Conservation (phyloP, 768 basidiomycete species). For the Lentinus tigrinus region DNA sequence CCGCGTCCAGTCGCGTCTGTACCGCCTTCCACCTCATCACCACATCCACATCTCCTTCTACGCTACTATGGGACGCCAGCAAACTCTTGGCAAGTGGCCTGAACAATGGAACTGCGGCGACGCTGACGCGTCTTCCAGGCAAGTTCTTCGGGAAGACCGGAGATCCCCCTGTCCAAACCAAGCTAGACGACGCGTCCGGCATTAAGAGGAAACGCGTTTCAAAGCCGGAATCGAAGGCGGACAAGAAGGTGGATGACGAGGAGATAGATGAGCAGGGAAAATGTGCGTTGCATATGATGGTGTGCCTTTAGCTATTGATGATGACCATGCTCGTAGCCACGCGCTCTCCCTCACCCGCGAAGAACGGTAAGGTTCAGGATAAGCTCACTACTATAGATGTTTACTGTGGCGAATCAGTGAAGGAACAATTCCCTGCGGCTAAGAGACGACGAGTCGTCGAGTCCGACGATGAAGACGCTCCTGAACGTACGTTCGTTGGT, state of each 20-base stretch:
- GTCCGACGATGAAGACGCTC: conserved; percentile 33
- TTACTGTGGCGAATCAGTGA: neutral
- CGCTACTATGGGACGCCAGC: conserved; percentile 63
- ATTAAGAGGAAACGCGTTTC: conserved; percentile 40
- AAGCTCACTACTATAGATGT: neutral
- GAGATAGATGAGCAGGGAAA: neutral
- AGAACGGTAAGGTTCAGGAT: conserved; percentile 1
- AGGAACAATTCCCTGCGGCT: conserved; percentile 12
- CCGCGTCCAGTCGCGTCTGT: conserved; percentile 17
- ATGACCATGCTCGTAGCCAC: neutral
- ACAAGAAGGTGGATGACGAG: conserved; percentile 21
- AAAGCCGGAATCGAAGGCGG: conserved; percentile 23
- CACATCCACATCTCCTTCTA: conserved; percentile 4
- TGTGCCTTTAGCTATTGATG: neutral
- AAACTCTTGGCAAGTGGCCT: conserved; percentile 57
- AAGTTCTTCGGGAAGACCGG: conserved; percentile 79
- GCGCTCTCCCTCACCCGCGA: neutral
- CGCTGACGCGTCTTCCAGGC: conserved; percentile 38
- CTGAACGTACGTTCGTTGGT: conserved; percentile 1
- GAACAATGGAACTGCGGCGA: neutral
- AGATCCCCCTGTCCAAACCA: conserved; percentile 75
- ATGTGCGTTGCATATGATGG: neutral
- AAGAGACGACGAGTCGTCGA: conserved; percentile 36
- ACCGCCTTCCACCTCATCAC: conserved; percentile 9
- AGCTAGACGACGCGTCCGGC: conserved; percentile 72